These are phyloP conservation scores for Auriscalpium vulgare DNA, from an alignment of 768 basidiomycete genomes.

Conservation along the genomic window DNA sequence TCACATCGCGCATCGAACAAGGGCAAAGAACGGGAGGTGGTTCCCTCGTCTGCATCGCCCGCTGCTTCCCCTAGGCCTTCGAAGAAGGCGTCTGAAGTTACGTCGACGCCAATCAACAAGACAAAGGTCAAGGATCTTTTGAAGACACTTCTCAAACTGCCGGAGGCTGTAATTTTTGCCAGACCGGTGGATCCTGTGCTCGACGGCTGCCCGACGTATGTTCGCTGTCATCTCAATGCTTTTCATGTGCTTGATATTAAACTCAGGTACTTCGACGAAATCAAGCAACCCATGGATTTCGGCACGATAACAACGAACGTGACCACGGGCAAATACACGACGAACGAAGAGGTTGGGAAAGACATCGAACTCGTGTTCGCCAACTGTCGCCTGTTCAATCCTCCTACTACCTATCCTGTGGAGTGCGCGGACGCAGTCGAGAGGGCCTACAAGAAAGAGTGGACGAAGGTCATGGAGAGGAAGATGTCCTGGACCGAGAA, in stretches of 20 bases:
- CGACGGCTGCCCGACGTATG: slow-evolving; percentile 90
- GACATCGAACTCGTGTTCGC: slow-evolving; percentile 78
- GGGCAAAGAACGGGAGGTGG: slow-evolving; percentile 49
- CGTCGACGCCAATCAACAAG: slow-evolving; percentile 54
- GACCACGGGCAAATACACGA: slow-evolving; percentile 55
- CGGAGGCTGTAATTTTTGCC: slow-evolving; percentile 66
- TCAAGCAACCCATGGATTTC: slow-evolving; percentile 90
- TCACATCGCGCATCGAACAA: slow-evolving; percentile 37
- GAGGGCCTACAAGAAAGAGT: slow-evolving; percentile 73
- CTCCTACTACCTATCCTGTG: slow-evolving; percentile 66
- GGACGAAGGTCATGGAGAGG: slow-evolving; percentile 66
- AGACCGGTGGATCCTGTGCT: slow-evolving; percentile 75
- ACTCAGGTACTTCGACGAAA: slow-evolving; percentile 83
- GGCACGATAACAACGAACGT: slow-evolving; percentile 71
- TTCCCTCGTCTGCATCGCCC: slow-evolving; percentile 25
- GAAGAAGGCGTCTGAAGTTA: slow-evolving; percentile 16
- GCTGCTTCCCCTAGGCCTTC: slow-evolving; percentile 30
- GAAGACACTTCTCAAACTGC: slow-evolving; percentile 47
- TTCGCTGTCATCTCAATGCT: slow-evolving; percentile 10
- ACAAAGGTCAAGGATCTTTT: slow-evolving; percentile 78
- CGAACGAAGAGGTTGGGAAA: slow-evolving; percentile 73
- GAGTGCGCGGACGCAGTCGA: slow-evolving; percentile 70
- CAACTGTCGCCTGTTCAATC: slow-evolving; percentile 94
- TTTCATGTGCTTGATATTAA: slow-evolving; percentile 8
- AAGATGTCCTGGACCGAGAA: slow-evolving; percentile 78